Conservation (phyloP, 306 rosid species). For the Cicer arietinum region DNA sequence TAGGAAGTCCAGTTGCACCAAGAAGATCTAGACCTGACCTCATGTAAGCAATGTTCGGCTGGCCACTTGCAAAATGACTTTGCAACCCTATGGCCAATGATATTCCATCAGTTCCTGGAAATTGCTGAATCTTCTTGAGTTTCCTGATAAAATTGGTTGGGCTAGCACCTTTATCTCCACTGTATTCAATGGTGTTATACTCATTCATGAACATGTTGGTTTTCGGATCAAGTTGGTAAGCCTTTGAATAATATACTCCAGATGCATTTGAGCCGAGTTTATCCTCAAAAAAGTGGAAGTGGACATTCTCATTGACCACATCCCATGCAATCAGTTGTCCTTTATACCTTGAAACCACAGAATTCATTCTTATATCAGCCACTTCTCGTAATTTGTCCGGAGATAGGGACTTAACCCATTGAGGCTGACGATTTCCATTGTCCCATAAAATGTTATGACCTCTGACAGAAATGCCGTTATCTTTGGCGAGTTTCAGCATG, state of each 20-base stretch:
- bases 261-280: constrained; percentile 64
- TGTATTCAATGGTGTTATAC: constrained; percentile 65
- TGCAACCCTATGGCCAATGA: constrained; percentile 68
- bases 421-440: constrained; percentile 47
- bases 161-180: constrained; percentile 44
- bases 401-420: constrained; percentile 67
- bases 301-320: constrained; percentile 79
- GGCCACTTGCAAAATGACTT: constrained; percentile 55
- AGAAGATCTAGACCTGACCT: constrained; percentile 65
- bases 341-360: constrained; percentile 70
- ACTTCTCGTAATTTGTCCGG: constrained; percentile 52
- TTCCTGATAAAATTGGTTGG: constrained; percentile 55
- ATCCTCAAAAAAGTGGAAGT: constrained; percentile 69
- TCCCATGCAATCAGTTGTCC: constrained; percentile 83
- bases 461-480: constrained; percentile 60
- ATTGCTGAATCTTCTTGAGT: constrained; percentile 52
- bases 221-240: constrained; percentile 64
- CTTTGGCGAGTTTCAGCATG: constrained; percentile 59
- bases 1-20: constrained; percentile 57
- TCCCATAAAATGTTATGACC: constrained; percentile 85
- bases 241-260: constrained; percentile 47
- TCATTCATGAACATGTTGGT: constrained; percentile 71
- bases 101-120: constrained; percentile 53
- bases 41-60: constrained; percentile 73
- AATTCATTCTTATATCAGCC: constrained; percentile 55